Conservation (phyloP, 441 rosid species). For the Iberis amara region DNA sequence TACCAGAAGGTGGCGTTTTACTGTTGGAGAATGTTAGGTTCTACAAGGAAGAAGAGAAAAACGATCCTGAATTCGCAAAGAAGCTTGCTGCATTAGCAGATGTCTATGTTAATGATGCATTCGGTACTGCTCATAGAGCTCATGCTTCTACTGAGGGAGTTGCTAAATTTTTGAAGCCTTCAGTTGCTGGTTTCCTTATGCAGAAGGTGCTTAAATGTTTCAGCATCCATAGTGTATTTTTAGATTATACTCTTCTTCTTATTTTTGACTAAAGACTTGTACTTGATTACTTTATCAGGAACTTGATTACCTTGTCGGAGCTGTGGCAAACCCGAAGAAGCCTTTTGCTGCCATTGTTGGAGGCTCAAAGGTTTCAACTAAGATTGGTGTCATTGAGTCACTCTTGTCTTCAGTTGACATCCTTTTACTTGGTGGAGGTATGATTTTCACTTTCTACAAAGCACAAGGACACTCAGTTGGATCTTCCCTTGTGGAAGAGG, state of each 20-base stretch:
- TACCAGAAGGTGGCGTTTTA: conserved; percentile 73
- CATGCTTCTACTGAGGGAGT: conserved; percentile 99
- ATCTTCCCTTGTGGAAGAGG: conserved; percentile 86
- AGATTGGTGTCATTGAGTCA: conserved; percentile 93
- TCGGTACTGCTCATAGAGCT: conserved; percentile 94
- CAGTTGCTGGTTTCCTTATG: conserved; percentile 98
- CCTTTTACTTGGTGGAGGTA: conserved; percentile 87
- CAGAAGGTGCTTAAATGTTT: conserved; percentile 53
- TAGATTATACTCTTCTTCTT: neutral
- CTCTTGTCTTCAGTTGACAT: conserved; percentile 64
- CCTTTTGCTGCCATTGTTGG: conserved; percentile 98
- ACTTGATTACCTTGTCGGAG: conserved; percentile 95
- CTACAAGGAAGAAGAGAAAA: conserved; percentile 91
- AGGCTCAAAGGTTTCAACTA: conserved; percentile 82
- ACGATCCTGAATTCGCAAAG: conserved; percentile 92
- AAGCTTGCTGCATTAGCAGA: conserved; percentile 90
- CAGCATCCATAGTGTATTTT: neutral
- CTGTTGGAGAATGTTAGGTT: conserved; percentile 92
- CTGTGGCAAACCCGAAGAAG: conserved; percentile 82
- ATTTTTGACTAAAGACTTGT: neutral
- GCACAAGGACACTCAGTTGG: conserved; percentile 78
- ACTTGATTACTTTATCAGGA: conserved; percentile 44
- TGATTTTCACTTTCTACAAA: conserved; percentile 90
- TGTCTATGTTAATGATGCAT: conserved; percentile 88
- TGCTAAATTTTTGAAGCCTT: conserved; percentile 79